These are phyloP conservation scores for Kodamaea hsintzibuensis DNA, from an alignment of 805 yeast genomes.

Conservation along the genomic window DNA sequence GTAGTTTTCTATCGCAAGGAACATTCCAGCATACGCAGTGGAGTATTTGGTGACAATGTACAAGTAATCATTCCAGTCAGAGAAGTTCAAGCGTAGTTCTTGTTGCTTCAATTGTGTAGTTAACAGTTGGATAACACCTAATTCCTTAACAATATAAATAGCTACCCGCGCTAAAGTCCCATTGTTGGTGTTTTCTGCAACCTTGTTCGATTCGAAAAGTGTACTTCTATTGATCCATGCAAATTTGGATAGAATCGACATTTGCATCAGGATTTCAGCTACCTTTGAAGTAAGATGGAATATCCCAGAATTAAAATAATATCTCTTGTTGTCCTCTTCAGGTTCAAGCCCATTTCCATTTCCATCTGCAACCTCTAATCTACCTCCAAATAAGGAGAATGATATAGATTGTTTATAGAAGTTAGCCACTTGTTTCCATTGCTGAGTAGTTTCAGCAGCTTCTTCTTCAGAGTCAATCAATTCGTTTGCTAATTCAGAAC, in stretches of 20 bases:
- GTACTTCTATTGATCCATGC: slow-evolving; percentile 36
- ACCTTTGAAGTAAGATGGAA: slow-evolving; percentile 23
- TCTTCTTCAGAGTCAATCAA: slow-evolving; percentile 27
- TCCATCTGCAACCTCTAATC: not conserved
- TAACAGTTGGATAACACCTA: slow-evolving; percentile 24
- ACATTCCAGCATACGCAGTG: slow-evolving; percentile 45
- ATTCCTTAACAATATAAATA: slow-evolving; percentile 38
- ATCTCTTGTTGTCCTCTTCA: not conserved
- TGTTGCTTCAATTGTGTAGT: slow-evolving; percentile 9
- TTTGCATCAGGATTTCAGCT: slow-evolving; percentile 34
- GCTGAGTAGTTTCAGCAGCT: slow-evolving; percentile 19
- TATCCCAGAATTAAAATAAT: slow-evolving; percentile 10
- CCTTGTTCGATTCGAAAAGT: slow-evolving; percentile 7
- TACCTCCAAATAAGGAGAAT: slow-evolving; percentile 24
- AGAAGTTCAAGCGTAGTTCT: slow-evolving; percentile 9
- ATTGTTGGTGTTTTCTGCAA: slow-evolving; percentile 26
- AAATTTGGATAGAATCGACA: slow-evolving; percentile 40
- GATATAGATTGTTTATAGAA: slow-evolving; percentile 35
- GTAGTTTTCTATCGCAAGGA: slow-evolving; percentile 46
- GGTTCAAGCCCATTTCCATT: not conserved
- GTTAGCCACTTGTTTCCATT: slow-evolving; percentile 38
- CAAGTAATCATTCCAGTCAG: slow-evolving; percentile 33
- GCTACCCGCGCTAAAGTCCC: slow-evolving; percentile 49
- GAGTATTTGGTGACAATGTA: slow-evolving; percentile 33
- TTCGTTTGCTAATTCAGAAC: slow-evolving; percentile 37